Evolutionary conservation across 2,329 filamentous ascomycete species (phyloP).

Genomic region (Phyllosticta paracitricarpa): DNA sequence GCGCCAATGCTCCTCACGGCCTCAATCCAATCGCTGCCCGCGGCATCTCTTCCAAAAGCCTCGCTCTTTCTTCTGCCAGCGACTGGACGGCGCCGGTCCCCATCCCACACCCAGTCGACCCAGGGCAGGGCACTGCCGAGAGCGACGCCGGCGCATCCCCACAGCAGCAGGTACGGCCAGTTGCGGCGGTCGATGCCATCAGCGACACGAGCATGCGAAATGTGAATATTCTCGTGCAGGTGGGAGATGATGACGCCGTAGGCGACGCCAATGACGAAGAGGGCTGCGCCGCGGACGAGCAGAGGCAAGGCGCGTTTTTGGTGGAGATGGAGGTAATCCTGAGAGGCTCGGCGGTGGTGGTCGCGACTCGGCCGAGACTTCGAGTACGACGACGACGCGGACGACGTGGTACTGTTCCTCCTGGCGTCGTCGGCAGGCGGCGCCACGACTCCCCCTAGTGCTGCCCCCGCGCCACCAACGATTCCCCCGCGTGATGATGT

Average conservation of each 20-base stretch:
- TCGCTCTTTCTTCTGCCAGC: constrained; percentile 18
- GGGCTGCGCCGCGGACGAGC: constrained; percentile 32
- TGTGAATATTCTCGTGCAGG: constrained; percentile 59
- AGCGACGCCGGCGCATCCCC: constrained; percentile 69
- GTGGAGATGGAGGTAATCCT: background rate
- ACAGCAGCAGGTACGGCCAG: constrained; percentile 65
- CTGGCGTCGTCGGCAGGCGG: background rate
- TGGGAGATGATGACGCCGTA: constrained; percentile 77
- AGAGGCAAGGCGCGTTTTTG: background rate
- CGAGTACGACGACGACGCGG: background rate
- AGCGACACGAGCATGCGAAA: constrained; percentile 51
- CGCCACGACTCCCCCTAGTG: background rate
- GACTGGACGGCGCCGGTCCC: constrained; percentile 35
- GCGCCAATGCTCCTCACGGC: constrained; percentile 59
- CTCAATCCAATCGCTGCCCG: constrained; percentile 60
- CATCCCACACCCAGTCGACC: constrained; percentile 67
- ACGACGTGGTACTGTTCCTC: background rate
- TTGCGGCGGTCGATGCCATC: constrained; percentile 43
- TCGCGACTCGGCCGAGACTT: background rate
- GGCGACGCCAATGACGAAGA: constrained; percentile 70
- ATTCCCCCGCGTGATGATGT: background rate
- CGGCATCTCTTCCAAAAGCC: constrained; percentile 16
- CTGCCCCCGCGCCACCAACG: background rate
- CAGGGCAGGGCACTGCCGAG: constrained; percentile 75
- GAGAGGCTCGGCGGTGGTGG: background rate